Conservation (phyloP, 768 basidiomycete species). For the Tylopilus vinaceipallidus region DNA sequence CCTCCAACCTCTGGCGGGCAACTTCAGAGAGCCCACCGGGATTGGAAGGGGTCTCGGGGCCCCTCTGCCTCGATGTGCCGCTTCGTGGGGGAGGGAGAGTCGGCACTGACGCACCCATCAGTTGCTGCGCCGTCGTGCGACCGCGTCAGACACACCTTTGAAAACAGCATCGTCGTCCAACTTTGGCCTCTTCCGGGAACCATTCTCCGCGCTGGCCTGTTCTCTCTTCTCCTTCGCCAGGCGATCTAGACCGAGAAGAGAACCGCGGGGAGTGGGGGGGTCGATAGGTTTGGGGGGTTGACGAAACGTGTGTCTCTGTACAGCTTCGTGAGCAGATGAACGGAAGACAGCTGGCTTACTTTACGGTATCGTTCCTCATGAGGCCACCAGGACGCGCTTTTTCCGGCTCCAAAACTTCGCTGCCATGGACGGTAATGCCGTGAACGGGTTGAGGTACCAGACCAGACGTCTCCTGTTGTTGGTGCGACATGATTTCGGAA, state of each 20-base stretch:
- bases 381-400: constrained; percentile 77
- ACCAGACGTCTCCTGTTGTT: constrained; percentile 59
- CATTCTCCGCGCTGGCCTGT: constrained; percentile 45
- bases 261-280: constrained; percentile 75
- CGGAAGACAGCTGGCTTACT: constrained; percentile 12
- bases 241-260: constrained; percentile 82
- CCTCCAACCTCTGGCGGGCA: constrained; percentile 71
- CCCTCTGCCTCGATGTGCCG: constrained; percentile 66
- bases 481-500: constrained; percentile 73
- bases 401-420: constrained; percentile 83
- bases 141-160: constrained; percentile 62
- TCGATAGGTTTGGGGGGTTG: constrained; percentile 70
- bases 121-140: too few species aligned
- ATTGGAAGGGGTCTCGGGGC: constrained; percentile 91
- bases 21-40: constrained; percentile 83
- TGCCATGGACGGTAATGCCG: constrained; percentile 76
- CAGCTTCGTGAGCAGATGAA: constrained; percentile 6
- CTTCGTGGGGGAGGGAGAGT: constrained; percentile 58
- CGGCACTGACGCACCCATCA: constrained; percentile 56
- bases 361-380: constrained; percentile 61
- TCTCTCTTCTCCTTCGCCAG: constrained; percentile 87
- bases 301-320: constrained; percentile 77
- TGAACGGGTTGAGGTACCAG: constrained; percentile 51
- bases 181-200: constrained; percentile 61
- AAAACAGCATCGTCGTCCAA: constrained; percentile 69